Evolutionary conservation across 768 basidiomycete genomes (phyloP).

Genomic region (Termitomyces sp.): DNA sequence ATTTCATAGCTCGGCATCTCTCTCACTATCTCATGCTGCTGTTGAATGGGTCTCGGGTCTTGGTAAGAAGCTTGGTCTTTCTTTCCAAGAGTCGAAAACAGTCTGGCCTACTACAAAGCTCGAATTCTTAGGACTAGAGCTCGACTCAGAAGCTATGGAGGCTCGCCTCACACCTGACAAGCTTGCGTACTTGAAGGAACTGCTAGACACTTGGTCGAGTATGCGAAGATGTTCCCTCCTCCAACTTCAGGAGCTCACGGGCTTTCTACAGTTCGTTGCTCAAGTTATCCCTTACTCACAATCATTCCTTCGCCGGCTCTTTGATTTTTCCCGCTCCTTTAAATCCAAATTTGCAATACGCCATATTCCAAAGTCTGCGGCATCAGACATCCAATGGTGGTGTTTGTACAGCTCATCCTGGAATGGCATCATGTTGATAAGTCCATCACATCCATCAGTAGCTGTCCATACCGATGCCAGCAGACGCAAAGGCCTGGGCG

Average conservation of each 20-base stretch:
- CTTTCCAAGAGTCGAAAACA: no score
- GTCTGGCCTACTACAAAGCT: conserved; percentile 15
- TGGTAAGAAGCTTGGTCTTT: no score
- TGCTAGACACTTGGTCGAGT: conserved; percentile 18
- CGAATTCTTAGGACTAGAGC: conserved; percentile 23
- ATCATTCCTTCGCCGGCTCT: conserved; percentile 23
- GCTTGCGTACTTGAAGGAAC: conserved; percentile 17
- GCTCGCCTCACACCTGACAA: conserved; percentile 27
- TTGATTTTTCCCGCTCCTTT: conserved; percentile 24
- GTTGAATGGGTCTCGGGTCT: no score
- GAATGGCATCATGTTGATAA: conserved; percentile 24
- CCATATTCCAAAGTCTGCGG: conserved; percentile 18
- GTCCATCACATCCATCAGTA: conserved; percentile 6
- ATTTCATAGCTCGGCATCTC: background rate
- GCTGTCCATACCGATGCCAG: conserved; percentile 28
- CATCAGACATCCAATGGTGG: conserved; percentile 29
- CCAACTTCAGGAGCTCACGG: conserved; percentile 26
- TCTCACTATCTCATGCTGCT: background rate
- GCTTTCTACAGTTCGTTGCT: conserved; percentile 28
- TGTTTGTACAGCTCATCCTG: conserved; percentile 16
- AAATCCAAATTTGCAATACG: conserved; percentile 13
- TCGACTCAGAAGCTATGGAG: no score
- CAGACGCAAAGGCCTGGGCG: conserved; percentile 23
- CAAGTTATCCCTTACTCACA: conserved; percentile 27
- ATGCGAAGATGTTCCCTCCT: conserved; percentile 15